These are phyloP conservation scores for Clohesyomyces aquaticus DNA, from an alignment of 495 filamentous ascomycete species.

Conservation along the genomic window DNA sequence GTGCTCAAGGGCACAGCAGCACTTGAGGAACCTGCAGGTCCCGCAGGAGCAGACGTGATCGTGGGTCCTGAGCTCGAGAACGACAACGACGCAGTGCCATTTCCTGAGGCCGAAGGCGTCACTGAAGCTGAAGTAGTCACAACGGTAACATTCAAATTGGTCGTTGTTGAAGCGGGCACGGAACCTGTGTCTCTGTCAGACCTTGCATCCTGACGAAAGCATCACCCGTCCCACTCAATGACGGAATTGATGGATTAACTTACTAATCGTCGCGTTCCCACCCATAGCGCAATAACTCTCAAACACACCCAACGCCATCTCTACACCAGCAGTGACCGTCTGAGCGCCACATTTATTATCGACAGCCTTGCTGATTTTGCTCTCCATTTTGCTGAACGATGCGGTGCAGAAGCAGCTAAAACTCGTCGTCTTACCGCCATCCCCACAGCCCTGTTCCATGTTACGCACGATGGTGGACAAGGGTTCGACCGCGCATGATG, in stretches of 20 bases:
- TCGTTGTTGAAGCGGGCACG: background rate
- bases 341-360: background rate
- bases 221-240: background rate
- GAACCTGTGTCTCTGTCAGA: background rate
- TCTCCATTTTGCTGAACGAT: background rate
- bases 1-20: background rate
- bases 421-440: conserved; percentile 5
- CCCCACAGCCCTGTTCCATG: conserved; percentile 15
- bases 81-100: background rate
- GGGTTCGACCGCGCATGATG: conserved; percentile 10
- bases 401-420: conserved; percentile 17
- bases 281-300: conserved; percentile 7
- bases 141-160: background rate
- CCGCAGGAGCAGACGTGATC: background rate
- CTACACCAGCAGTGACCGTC: background rate
- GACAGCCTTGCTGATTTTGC: conserved; percentile 1
- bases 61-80: background rate
- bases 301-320: conserved; percentile 7
- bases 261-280: background rate
- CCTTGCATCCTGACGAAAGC: too few relatives aligned
- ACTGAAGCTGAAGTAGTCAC: too few relatives aligned
- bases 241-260: background rate
- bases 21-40: background rate
- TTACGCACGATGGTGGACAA: conserved; percentile 12
- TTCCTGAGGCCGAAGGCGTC: background rate